phyloP scores from a whole-genome alignment of 2,329 filamentous ascomycete species.

The Amauroascus verrucosus region DNA sequence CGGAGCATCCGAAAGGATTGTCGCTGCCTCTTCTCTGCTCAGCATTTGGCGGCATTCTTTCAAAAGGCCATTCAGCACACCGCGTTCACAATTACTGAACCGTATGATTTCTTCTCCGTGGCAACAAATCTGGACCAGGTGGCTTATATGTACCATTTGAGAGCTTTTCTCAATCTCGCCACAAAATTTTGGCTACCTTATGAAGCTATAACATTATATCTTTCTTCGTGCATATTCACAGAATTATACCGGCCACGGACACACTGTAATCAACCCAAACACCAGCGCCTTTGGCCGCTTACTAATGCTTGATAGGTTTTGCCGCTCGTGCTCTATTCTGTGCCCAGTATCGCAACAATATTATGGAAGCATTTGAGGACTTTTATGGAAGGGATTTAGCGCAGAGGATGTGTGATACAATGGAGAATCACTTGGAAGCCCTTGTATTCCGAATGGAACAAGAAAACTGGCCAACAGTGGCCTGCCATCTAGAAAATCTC shows the following conservation, averaged over 20 bases:
- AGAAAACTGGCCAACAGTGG: no score
- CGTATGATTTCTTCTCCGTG: background rate
- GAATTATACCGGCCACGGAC: background rate
- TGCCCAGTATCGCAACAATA: no score
- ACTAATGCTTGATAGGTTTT: no score
- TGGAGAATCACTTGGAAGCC: no score
- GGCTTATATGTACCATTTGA: background rate
- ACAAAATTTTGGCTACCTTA: background rate
- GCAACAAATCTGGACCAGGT: background rate
- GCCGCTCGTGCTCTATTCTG: no score
- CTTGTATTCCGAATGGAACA: no score
- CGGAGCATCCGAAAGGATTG: background rate
- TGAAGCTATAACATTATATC: background rate
- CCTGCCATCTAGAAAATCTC: no score
- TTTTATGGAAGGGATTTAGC: no score
- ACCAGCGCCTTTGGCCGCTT: no score
- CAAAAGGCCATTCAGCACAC: background rate
- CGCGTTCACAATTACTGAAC: background rate
- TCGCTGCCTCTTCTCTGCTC: background rate
- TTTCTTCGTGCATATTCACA: background rate
- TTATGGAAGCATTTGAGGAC: no score
- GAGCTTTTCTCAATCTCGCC: background rate
- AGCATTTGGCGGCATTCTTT: background rate
- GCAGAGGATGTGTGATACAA: no score
- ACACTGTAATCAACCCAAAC: background rate